A percentile compares a stretch with the other conserved stretches of the same genome.
These are phyloP conservation scores for Clarkia xantiana DNA, from an alignment of 345 rosid genomes.

Conservation along the genomic window DNA sequence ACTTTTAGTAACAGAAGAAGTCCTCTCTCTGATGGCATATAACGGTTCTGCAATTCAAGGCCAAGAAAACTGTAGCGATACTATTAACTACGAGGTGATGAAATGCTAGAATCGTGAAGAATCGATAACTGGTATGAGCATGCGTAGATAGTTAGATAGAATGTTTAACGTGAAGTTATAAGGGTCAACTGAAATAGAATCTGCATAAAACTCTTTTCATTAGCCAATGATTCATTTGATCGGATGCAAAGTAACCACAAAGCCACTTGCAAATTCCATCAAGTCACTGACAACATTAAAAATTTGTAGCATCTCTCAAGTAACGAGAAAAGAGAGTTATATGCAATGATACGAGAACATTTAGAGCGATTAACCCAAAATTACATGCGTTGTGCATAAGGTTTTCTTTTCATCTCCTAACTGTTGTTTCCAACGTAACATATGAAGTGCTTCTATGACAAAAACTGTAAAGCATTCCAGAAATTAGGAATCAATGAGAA, in stretches of 20 bases:
- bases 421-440: too few species aligned
- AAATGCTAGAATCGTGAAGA: slow-evolving; percentile 78
- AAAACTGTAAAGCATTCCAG: too few species aligned
- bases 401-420: neutral
- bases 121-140: slow-evolving; percentile 94
- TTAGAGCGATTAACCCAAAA: neutral
- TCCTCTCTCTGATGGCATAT: slow-evolving; percentile 86
- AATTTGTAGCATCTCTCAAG: too few species aligned
- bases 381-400: neutral
- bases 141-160: slow-evolving; percentile 62
- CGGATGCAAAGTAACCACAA: slow-evolving; percentile 5
- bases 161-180: slow-evolving; percentile 76
- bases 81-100: slow-evolving; percentile 78
- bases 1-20: slow-evolving; percentile 90
- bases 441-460: too few species aligned
- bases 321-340: neutral
- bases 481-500: too few species aligned
- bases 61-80: slow-evolving; percentile 65
- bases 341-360: neutral
- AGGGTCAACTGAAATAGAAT: slow-evolving; percentile 76
- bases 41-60: slow-evolving; percentile 80
- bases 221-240: slow-evolving; percentile 11
- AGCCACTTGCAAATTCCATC: neutral
- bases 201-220: slow-evolving; percentile 93
- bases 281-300: neutral